Percentiles rank a stretch among this genome's conserved stretches.
phyloP scores from a whole-genome alignment of 108 stramenopile genomes.

The Craspedostauros australis region DNA sequence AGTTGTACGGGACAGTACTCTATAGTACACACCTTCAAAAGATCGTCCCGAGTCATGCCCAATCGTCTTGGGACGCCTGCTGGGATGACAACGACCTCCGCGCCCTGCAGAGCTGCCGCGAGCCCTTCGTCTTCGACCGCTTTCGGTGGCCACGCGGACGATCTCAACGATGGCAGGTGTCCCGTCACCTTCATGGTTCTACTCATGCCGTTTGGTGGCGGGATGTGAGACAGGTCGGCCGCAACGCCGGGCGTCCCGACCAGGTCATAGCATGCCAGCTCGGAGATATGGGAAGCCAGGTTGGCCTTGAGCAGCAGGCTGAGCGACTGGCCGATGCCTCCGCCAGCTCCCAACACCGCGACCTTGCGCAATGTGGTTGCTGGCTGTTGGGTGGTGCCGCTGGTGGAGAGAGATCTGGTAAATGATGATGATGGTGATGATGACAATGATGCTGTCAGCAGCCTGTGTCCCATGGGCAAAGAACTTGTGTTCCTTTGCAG shows the following conservation, averaged over 20 bases:
- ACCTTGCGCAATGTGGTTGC: too few species aligned
- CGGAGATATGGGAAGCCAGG: conserved; percentile 74
- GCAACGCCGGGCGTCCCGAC: conserved; percentile 96
- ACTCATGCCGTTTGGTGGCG: too few species aligned
- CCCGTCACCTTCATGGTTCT: conserved; percentile 56
- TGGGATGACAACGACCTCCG: conserved; percentile 96
- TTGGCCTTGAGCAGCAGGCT: conserved; percentile 96
- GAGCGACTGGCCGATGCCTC: conserved; percentile 98
- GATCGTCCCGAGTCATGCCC: conserved; percentile 96
- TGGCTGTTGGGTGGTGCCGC: too few species aligned
- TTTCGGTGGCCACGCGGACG: conserved; percentile 72
- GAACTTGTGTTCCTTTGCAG: too few species aligned
- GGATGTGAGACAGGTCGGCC: conserved; percentile 82
- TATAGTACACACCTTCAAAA: conserved; percentile 44
- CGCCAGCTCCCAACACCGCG: conserved; percentile 91
- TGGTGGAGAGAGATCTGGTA: too few species aligned
- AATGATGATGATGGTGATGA: too few species aligned
- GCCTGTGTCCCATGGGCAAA: too few species aligned
- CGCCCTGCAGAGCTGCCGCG: conserved; percentile 69
- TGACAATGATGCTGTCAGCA: too few species aligned
- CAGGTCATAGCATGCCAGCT: conserved; percentile 86
- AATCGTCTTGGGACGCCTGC: conserved; percentile 98
- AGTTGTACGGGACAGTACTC: too few species aligned
- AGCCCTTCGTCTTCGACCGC: conserved; percentile 64
- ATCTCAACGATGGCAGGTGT: conserved; percentile 52